phyloP scores from a whole-genome alignment of 208 protist species.

The Acanthamoeba lenticulata region DNA sequence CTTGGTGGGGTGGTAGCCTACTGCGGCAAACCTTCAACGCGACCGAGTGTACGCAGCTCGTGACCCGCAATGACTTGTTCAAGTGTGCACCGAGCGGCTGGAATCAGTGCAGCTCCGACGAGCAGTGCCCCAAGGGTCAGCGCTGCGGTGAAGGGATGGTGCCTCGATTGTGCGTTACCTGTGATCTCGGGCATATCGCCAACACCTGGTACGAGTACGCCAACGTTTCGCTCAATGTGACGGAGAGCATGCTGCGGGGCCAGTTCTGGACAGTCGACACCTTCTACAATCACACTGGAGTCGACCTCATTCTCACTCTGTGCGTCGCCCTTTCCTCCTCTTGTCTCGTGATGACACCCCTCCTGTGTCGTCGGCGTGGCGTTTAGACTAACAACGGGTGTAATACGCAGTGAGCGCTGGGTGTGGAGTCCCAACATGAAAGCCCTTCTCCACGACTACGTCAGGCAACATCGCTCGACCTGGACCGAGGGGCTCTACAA shows the following conservation, averaged over 20 bases:
- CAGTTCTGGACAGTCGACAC: neutral
- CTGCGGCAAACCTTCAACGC: neutral
- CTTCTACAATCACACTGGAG: slow-evolving; percentile 16
- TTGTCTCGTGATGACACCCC: no score
- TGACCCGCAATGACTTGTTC: neutral
- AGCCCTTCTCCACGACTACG: neutral
- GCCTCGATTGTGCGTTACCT: neutral
- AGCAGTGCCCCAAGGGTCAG: neutral
- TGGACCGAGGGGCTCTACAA: neutral
- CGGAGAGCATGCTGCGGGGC: neutral
- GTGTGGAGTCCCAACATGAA: neutral
- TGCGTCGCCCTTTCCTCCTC: neutral
- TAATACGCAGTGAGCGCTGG: neutral
- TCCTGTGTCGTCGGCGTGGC: neutral
- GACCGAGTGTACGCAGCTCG: neutral
- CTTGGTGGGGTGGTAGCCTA: neutral
- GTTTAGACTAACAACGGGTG: neutral
- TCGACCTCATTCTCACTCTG: neutral
- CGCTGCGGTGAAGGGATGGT: neutral
- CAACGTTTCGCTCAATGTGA: neutral
- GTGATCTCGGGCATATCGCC: neutral
- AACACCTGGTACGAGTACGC: neutral
- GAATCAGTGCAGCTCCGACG: neutral
- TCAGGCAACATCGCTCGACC: neutral
- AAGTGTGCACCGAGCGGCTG: neutral